These are phyloP conservation scores for Trypanosoma scelopori DNA, from an alignment of 208 protist species.

Conservation along the genomic window DNA sequence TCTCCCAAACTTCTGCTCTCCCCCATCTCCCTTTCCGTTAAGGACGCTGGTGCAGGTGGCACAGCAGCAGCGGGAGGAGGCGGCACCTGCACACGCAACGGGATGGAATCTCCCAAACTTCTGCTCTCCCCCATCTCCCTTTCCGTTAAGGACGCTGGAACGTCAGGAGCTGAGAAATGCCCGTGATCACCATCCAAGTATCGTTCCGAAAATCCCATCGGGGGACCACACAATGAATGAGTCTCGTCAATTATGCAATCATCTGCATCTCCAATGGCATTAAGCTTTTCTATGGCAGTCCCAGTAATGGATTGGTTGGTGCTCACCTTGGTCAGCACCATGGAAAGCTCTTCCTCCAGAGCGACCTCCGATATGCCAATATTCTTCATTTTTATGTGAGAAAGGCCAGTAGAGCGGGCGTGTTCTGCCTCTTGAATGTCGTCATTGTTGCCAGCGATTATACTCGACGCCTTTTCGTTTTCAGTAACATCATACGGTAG, in stretches of 20 bases:
- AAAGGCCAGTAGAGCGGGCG: background rate
- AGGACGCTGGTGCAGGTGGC: background rate
- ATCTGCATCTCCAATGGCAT: background rate
- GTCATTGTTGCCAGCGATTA: background rate
- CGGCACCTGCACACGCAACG: conserved; percentile 7
- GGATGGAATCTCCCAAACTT: background rate
- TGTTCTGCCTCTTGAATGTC: background rate
- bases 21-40: background rate
- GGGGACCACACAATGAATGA: background rate
- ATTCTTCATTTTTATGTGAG: background rate
- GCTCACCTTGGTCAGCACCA: conserved; percentile 8
- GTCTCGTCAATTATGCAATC: background rate
- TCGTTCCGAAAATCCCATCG: background rate
- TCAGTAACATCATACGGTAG: background rate
- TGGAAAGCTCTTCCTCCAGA: conserved; percentile 12
- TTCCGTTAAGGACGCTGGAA: background rate
- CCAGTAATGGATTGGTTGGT: background rate
- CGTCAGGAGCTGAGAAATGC: background rate
- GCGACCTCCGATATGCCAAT: background rate
- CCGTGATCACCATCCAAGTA: background rate
- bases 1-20: background rate
- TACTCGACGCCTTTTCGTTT: background rate
- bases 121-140: background rate
- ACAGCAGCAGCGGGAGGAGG: background rate
- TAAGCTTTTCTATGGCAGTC: background rate